A percentile compares a stretch with the other conserved stretches of the same genome.
These are phyloP conservation scores for Candida maris DNA, from an alignment of 805 yeast genomes.

Conservation along the genomic window DNA sequence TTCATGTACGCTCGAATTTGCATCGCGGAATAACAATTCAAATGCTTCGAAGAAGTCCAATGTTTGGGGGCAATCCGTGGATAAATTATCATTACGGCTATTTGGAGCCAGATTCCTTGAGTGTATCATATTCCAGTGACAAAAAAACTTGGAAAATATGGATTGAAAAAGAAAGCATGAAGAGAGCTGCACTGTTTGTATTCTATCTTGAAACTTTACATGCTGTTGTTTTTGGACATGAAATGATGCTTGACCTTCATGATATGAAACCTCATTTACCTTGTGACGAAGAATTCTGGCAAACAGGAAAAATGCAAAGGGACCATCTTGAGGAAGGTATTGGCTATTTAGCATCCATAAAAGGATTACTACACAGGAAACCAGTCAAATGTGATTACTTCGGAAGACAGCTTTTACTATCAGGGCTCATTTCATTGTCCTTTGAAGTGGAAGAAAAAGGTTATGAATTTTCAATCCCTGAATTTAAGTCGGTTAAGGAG, in stretches of 20 bases:
- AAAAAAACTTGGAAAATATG: conserved; percentile 44
- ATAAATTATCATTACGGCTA: conserved; percentile 21
- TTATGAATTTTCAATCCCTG: conserved; percentile 38
- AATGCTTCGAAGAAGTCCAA: conserved; percentile 42
- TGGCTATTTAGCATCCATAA: conserved; percentile 10
- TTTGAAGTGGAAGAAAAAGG: conserved; percentile 57
- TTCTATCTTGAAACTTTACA: conserved; percentile 70
- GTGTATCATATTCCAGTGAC: conserved; percentile 22
- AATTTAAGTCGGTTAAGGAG: conserved; percentile 29
- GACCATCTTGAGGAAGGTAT: conserved; percentile 19
- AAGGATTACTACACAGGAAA: conserved; percentile 40
- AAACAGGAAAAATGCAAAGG: conserved; percentile 9
- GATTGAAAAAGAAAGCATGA: conserved; percentile 71
- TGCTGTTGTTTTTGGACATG: conserved; percentile 68
- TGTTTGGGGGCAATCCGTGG: conserved; percentile 38
- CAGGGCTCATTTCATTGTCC: conserved; percentile 57
- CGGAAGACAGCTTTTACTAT: conserved; percentile 55
- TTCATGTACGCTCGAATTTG: conserved; percentile 47
- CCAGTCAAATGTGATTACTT: conserved; percentile 42
- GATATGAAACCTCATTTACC: conserved; percentile 54
- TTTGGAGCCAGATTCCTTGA: conserved; percentile 15
- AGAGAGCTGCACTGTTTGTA: conserved; percentile 67
- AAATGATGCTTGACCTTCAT: conserved; percentile 43
- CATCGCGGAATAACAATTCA: conserved; percentile 50
- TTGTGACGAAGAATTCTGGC: conserved; percentile 53